Conservation (phyloP, 2,329 filamentous ascomycete species). For the Zasmidium angulare region DNA sequence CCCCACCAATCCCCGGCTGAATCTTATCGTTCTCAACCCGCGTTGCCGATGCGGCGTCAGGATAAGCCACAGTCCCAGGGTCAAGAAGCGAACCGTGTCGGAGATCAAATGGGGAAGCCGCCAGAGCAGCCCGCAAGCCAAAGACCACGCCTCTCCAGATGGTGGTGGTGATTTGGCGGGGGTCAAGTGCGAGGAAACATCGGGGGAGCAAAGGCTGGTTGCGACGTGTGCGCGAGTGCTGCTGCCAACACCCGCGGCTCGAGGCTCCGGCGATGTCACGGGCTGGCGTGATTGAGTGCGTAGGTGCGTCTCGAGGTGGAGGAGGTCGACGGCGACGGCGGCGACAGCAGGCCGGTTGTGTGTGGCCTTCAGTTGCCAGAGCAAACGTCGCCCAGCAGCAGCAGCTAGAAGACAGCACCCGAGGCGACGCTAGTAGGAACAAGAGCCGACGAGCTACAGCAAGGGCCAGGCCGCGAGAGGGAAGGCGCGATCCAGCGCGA, state of each 20-base stretch:
- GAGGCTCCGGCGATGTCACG: neutral
- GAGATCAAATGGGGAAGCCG: neutral
- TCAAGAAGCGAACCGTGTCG: neutral
- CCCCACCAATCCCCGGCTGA: too few relatives aligned
- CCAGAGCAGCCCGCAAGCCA: neutral
- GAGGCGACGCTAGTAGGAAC: neutral
- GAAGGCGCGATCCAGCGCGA: neutral
- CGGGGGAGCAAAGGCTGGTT: neutral
- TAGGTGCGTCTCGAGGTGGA: neutral
- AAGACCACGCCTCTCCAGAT: neutral
- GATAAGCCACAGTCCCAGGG: neutral
- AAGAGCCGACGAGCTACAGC: neutral
- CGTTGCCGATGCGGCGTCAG: neutral
- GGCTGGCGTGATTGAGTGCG: neutral
- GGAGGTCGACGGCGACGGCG: neutral
- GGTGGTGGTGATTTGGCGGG: neutral
- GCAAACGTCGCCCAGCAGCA: too few relatives aligned
- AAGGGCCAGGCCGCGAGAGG: neutral
- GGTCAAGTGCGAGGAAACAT: neutral
- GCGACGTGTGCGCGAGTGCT: neutral
- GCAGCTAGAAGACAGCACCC: neutral
- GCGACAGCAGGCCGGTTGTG: neutral
- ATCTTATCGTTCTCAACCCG: conserved; percentile 6
- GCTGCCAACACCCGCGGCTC: neutral
- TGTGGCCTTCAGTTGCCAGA: neutral